phyloP scores from a whole-genome alignment of 805 yeast genomes.

The Schwanniomyces polymorphus region DNA sequence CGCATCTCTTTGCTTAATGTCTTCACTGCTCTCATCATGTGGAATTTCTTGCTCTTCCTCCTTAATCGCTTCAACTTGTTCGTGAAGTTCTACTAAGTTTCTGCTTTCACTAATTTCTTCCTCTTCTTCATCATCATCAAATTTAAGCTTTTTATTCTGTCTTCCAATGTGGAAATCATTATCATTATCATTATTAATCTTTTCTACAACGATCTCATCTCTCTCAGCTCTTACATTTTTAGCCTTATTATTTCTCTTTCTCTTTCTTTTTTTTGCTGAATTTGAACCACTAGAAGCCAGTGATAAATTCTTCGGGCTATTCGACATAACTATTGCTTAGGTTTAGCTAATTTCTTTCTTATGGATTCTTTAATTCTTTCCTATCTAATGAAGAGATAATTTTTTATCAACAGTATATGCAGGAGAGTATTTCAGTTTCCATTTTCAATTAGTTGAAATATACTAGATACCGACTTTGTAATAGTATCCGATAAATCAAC shows the following conservation, averaged over 20 bases:
- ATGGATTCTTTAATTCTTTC: neutral
- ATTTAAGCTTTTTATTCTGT: constrained; percentile 24
- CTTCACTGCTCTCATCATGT: neutral
- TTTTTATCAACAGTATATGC: neutral
- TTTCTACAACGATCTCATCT: constrained; percentile 2
- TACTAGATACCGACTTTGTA: neutral
- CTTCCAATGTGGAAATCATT: constrained; percentile 10
- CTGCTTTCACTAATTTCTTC: neutral
- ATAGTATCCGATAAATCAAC: neutral
- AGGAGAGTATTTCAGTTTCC: neutral
- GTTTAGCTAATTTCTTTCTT: neutral
- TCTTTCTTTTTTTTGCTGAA: constrained; percentile 20
- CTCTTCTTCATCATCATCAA: constrained; percentile 13
- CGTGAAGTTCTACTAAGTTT: constrained; percentile 1
- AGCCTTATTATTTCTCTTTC: constrained; percentile 29
- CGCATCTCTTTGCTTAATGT: neutral
- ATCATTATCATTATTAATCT: constrained; percentile 2
- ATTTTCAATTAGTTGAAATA: neutral
- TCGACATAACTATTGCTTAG: constrained; percentile 6
- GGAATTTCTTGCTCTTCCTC: neutral
- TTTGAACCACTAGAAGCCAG: constrained; percentile 4
- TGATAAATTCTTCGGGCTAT: constrained; percentile 8
- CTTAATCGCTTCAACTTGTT: neutral
- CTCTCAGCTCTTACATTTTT: neutral
- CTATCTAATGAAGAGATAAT: neutral